These are phyloP conservation scores for Neurospora sp. DNA, from an alignment of 495 filamentous ascomycete species.

Conservation along the genomic window DNA sequence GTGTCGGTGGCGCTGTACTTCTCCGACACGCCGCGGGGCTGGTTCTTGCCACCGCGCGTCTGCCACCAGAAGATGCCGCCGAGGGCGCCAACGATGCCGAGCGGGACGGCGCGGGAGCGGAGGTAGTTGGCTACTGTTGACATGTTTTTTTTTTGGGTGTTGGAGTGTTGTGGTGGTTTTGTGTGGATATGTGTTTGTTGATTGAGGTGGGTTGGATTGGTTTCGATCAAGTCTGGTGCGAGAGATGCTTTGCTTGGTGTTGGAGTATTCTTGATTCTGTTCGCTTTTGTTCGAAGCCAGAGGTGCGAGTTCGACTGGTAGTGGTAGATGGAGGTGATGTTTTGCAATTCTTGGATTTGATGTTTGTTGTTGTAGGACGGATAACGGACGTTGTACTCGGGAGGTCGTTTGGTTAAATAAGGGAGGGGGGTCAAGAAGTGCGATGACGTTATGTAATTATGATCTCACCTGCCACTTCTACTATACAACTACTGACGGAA, in stretches of 20 bases:
- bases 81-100: slow-evolving; percentile 6
- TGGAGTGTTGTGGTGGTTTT: background rate
- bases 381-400: background rate
- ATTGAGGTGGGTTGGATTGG: background rate
- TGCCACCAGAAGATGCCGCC: slow-evolving; percentile 10
- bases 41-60: slow-evolving; percentile 15
- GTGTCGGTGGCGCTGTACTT: background rate
- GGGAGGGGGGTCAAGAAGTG: background rate
- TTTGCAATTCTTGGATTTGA: background rate
- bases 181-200: background rate
- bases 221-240: background rate
- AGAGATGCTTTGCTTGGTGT: background rate
- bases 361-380: background rate
- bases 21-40: slow-evolving; percentile 9
- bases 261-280: background rate
- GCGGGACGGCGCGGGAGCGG: slow-evolving; percentile 9
- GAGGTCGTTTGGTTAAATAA: background rate
- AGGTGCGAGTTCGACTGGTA: background rate
- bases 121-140: slow-evolving; percentile 6
- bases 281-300: background rate
- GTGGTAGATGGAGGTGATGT: background rate
- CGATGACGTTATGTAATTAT: background rate
- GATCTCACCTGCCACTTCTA: background rate
- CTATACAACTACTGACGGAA: background rate
- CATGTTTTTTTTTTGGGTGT: background rate